A percentile compares a stretch with the other conserved stretches of the same genome.
These are phyloP conservation scores for Paraphaeosphaeria sporulosa DNA, from an alignment of 2,329 filamentous ascomycete genomes.

Conservation along the genomic window DNA sequence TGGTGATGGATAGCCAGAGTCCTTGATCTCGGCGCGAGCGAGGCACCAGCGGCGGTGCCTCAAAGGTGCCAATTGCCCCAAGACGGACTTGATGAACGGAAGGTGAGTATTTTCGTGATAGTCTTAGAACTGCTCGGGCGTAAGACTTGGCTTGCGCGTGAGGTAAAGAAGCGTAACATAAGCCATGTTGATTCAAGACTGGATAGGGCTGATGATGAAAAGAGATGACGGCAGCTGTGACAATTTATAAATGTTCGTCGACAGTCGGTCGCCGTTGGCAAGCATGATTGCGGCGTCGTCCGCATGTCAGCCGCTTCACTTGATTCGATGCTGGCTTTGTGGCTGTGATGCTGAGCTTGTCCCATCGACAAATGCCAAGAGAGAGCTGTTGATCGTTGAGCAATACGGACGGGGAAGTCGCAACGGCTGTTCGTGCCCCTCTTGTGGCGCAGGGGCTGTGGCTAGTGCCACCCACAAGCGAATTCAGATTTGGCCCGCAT, in stretches of 20 bases:
- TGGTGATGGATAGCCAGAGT: slow-evolving; percentile 31
- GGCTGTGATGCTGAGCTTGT: not conserved
- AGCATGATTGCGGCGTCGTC: not conserved
- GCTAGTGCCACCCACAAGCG: slow-evolving; percentile 20
- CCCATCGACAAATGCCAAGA: not conserved
- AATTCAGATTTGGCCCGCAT: slow-evolving; percentile 20
- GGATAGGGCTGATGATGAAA: not conserved
- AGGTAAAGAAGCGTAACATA: slow-evolving; percentile 38
- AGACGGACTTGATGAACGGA: slow-evolving; percentile 31
- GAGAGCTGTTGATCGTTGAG: no score
- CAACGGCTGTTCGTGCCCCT: not conserved
- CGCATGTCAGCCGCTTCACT: not conserved
- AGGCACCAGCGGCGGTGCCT: slow-evolving; percentile 36
- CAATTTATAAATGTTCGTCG: not conserved
- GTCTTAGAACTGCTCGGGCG: slow-evolving; percentile 35
- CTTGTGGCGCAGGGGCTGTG: slow-evolving; percentile 1
- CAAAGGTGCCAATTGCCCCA: slow-evolving; percentile 28
- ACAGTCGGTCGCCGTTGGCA: not conserved
- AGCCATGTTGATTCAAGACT: slow-evolving; percentile 24
- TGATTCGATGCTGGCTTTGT: not conserved
- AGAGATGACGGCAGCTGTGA: not conserved
- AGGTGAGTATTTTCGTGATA: slow-evolving; percentile 39
- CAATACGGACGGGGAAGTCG: not conserved
- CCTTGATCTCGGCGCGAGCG: slow-evolving; percentile 32
- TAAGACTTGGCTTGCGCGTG: slow-evolving; percentile 30